A percentile compares a stretch with the other conserved stretches of the same genome.
These are phyloP conservation scores for Magnaporthiopsis rhizophila DNA, from an alignment of 2,329 filamentous ascomycete genomes.

Conservation along the genomic window DNA sequence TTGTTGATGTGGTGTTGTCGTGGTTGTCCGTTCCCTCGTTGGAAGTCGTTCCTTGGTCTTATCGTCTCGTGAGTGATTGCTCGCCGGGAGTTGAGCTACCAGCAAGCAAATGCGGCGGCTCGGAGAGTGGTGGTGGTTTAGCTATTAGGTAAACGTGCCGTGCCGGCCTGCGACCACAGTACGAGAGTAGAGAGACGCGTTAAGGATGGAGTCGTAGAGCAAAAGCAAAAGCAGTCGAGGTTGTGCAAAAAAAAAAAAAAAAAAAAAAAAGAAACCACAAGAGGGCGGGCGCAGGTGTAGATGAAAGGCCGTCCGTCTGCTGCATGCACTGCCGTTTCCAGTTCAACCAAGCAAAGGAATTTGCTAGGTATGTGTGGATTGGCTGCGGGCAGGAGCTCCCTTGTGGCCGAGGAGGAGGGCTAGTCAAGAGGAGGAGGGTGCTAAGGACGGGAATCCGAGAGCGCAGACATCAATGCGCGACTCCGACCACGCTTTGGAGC, in stretches of 20 bases:
- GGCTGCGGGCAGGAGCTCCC: neutral
- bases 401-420: neutral
- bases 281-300: neutral
- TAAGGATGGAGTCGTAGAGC: neutral
- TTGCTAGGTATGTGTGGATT: neutral
- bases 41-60: neutral
- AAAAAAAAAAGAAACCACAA: neutral
- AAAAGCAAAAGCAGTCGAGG: neutral
- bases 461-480: slow-evolving; percentile 1
- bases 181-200: slow-evolving; percentile 1
- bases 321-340: slow-evolving; percentile 1
- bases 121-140: neutral
- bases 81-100: neutral
- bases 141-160: slow-evolving; percentile 7
- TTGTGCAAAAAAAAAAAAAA: neutral
- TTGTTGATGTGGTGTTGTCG: slow-evolving; percentile 12
- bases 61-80: neutral
- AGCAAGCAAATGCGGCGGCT: slow-evolving; percentile 9
- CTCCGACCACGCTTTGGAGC: neutral
- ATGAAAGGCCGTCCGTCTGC: neutral
- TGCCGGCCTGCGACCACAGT: slow-evolving; percentile 9
- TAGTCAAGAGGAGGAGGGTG: neutral
- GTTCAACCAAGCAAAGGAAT: neutral
- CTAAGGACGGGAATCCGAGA: neutral
- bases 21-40: neutral